Conservation (phyloP, 179 eudicot genomes). For the Sideroxylon spinosum region DNA sequence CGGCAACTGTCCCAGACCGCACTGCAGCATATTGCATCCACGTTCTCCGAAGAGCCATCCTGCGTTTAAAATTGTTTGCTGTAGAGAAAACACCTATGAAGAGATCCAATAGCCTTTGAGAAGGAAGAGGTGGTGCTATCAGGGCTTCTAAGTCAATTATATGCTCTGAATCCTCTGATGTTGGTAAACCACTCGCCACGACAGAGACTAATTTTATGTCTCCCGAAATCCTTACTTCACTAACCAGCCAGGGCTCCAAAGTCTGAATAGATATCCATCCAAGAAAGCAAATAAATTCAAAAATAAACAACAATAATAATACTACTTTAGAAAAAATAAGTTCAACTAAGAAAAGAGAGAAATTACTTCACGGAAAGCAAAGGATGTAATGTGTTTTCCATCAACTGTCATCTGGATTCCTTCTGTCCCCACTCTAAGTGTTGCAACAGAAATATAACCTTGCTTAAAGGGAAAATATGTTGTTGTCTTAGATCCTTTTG, state of each 20-base stretch:
- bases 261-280: constrained; percentile 38
- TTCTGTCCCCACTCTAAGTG: constrained; percentile 81
- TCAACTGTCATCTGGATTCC: constrained; percentile 98
- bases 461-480: constrained; percentile 79
- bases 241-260: constrained; percentile 94
- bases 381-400: constrained; percentile 88
- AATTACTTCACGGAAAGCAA: constrained; percentile 84
- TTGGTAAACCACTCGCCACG: constrained; percentile 86
- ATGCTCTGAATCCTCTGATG: constrained; percentile 87
- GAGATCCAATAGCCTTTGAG: constrained; percentile 46
- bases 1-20: constrained; percentile 78
- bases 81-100: constrained; percentile 89
- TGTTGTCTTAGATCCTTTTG: constrained; percentile 42
- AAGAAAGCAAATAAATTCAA: constrained; percentile 10
- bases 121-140: constrained; percentile 56
- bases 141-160: constrained; percentile 72
- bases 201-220: constrained; percentile 66
- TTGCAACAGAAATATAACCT: constrained; percentile 81
- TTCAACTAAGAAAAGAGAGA: constrained; percentile 14
- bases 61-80: constrained; percentile 85
- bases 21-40: constrained; percentile 96
- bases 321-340: background rate
- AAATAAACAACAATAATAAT: background rate
- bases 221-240: constrained; percentile 81
- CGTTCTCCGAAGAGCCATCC: constrained; percentile 95